Evolutionary conservation across 306 rosid species (phyloP).

Genomic region (Lathyrus sativus): DNA sequence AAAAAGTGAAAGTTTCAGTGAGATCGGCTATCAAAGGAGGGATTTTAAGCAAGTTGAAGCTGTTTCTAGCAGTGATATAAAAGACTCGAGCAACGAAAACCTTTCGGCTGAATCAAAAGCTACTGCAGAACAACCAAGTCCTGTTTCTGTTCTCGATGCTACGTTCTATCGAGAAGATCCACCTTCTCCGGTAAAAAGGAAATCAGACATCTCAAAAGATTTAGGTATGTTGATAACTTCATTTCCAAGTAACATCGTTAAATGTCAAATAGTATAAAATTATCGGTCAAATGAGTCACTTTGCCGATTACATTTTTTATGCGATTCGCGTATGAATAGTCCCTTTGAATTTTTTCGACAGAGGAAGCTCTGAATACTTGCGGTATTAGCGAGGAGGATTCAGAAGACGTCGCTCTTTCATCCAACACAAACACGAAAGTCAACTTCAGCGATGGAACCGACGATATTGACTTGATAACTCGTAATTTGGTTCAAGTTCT

Average conservation of each 20-base stretch:
- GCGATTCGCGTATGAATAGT: constrained; percentile 31
- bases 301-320: not conserved
- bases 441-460: constrained; percentile 45
- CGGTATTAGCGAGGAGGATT: constrained; percentile 47
- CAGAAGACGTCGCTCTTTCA: constrained; percentile 41
- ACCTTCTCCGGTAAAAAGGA: constrained; percentile 91
- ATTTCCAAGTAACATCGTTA: constrained; percentile 7
- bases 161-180: constrained; percentile 84
- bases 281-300: constrained; percentile 13
- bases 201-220: constrained; percentile 68
- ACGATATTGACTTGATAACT: constrained; percentile 43
- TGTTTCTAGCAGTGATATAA: constrained; percentile 12
- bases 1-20: constrained; percentile 40
- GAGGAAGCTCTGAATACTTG: constrained; percentile 52
- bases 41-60: constrained; percentile 41
- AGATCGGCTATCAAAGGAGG: constrained; percentile 42
- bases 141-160: constrained; percentile 92
- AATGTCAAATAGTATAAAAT: constrained; percentile 16
- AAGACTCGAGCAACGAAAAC: constrained; percentile 44
- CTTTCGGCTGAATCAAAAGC: constrained; percentile 45
- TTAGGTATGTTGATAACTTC: constrained; percentile 40
- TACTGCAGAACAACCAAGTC: constrained; percentile 83
- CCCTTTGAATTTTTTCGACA: constrained; percentile 48
- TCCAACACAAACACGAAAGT: constrained; percentile 39
- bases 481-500: constrained; percentile 51